A percentile compares a stretch with the other conserved stretches of the same genome.
These are phyloP conservation scores for Mortierella hygrophila DNA, from an alignment of 192 early-diverging fungal species.

Conservation along the genomic window DNA sequence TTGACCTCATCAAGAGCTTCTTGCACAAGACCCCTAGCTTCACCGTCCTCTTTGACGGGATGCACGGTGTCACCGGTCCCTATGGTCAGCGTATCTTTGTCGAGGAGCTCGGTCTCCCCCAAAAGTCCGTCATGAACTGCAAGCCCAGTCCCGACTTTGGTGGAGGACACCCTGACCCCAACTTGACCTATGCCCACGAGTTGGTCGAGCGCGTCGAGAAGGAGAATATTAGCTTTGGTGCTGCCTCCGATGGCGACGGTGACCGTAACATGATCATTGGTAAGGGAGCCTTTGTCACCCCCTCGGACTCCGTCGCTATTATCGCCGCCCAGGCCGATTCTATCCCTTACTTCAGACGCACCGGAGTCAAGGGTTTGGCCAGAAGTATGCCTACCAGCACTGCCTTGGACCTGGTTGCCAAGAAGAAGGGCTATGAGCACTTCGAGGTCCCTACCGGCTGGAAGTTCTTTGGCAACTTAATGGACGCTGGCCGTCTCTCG, in stretches of 20 bases:
- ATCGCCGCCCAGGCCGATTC: slow-evolving; percentile 92
- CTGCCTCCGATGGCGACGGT: slow-evolving; percentile 98
- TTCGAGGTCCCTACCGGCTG: slow-evolving; percentile 96
- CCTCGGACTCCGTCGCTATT: slow-evolving; percentile 96
- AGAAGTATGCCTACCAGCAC: slow-evolving; percentile 97
- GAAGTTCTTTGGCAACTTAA: slow-evolving; percentile 99
- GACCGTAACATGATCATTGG: slow-evolving; percentile 99
- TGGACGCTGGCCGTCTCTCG: slow-evolving; percentile 94
- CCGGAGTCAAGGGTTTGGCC: slow-evolving; percentile 89
- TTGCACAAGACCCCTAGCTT: slow-evolving; percentile 78
- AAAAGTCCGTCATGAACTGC: slow-evolving; percentile 84
- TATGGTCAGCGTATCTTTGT: slow-evolving; percentile 90
- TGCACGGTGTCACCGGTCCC: slow-evolving; percentile 98
- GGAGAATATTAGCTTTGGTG: slow-evolving; percentile 89
- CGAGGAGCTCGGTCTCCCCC: slow-evolving; percentile 89
- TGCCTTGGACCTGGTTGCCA: slow-evolving; percentile 91
- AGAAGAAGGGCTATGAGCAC: slow-evolving; percentile 78
- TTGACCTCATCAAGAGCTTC: slow-evolving; percentile 86
- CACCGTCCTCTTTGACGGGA: slow-evolving; percentile 92
- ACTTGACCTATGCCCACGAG: slow-evolving; percentile 96
- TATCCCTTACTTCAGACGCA: slow-evolving; percentile 93
- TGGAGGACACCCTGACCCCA: slow-evolving; percentile 97
- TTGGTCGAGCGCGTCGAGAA: slow-evolving; percentile 90
- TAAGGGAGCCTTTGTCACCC: slow-evolving; percentile 95
- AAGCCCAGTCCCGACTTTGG: slow-evolving; percentile 92